Evolutionary conservation across 805 yeast genomes (phyloP).

Genomic region (Schwanniomyces yamadae): DNA sequence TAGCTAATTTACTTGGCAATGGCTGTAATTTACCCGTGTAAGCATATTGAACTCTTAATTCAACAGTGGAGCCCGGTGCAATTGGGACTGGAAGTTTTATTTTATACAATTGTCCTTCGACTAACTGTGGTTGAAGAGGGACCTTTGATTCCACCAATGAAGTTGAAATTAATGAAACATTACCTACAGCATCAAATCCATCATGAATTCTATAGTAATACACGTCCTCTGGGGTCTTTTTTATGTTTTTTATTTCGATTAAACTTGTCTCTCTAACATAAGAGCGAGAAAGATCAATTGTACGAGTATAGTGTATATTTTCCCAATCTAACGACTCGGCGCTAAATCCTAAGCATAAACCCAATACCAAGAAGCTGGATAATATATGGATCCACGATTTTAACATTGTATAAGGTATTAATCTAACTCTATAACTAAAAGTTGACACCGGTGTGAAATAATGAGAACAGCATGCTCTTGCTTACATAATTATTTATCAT

Average conservation of each 20-base stretch:
- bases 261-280: constrained; percentile 62
- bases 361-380: constrained; percentile 1
- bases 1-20: constrained; percentile 58
- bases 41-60: constrained; percentile 50
- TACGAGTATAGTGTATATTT: constrained; percentile 55
- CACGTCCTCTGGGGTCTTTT: constrained; percentile 46
- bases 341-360: constrained; percentile 1
- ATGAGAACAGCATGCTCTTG: too few relatives aligned
- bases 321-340: constrained; percentile 39
- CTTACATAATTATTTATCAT: neutral
- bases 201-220: constrained; percentile 58
- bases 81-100: constrained; percentile 63
- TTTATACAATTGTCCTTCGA: constrained; percentile 30
- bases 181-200: constrained; percentile 45
- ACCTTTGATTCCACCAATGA: constrained; percentile 29
- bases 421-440: too few relatives aligned
- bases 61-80: constrained; percentile 55
- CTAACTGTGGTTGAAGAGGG: constrained; percentile 15
- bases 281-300: constrained; percentile 63
- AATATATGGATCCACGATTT: constrained; percentile 3
- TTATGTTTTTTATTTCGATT: constrained; percentile 61
- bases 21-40: constrained; percentile 53
- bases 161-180: constrained; percentile 46
- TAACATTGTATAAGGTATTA: too few relatives aligned
- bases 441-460: constrained; percentile 3